These are phyloP conservation scores for Nemania serpens DNA, from an alignment of 2,329 filamentous ascomycete genomes.

Conservation along the genomic window DNA sequence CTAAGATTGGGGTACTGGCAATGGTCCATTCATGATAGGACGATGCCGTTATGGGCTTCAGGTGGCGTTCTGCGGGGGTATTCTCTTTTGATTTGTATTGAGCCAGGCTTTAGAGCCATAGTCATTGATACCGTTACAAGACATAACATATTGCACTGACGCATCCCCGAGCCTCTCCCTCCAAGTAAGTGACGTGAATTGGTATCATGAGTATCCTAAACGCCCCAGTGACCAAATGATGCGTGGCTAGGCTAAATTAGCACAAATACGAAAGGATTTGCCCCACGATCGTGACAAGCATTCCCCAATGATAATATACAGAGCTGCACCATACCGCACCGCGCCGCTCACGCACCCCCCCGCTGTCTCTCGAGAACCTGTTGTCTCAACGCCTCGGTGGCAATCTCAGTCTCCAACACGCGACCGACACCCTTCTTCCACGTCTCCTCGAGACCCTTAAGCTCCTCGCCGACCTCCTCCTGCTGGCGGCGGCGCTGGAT, in stretches of 20 bases:
- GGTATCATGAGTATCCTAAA: constrained; percentile 20
- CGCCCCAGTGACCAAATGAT: neutral
- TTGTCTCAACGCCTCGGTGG: constrained; percentile 71
- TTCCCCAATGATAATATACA: neutral
- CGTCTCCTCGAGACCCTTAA: constrained; percentile 72
- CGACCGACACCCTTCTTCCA: constrained; percentile 81
- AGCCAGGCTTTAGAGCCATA: constrained; percentile 25
- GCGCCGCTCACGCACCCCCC: constrained; percentile 29
- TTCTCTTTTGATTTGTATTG: constrained; percentile 32
- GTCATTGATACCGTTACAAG: constrained; percentile 34
- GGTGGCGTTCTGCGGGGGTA: constrained; percentile 38
- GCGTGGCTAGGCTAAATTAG: neutral
- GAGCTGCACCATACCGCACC: neutral
- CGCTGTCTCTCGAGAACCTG: constrained; percentile 69
- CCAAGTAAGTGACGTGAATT: constrained; percentile 19
- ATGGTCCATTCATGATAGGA: constrained; percentile 18
- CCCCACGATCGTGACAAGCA: neutral
- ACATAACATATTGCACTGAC: constrained; percentile 4
- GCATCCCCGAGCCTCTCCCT: neutral
- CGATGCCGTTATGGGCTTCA: constrained; percentile 19
- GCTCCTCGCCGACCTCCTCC: constrained; percentile 72
- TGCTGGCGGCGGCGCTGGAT: constrained; percentile 71
- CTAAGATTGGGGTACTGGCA: constrained; percentile 23
- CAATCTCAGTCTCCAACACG: constrained; percentile 85
- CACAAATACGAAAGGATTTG: neutral